Evolutionary conservation across 192 early-diverging fungal genomes (phyloP), one percentile per base, ranked within the genome.

Genomic region (Dissophora ornata): DNA sequence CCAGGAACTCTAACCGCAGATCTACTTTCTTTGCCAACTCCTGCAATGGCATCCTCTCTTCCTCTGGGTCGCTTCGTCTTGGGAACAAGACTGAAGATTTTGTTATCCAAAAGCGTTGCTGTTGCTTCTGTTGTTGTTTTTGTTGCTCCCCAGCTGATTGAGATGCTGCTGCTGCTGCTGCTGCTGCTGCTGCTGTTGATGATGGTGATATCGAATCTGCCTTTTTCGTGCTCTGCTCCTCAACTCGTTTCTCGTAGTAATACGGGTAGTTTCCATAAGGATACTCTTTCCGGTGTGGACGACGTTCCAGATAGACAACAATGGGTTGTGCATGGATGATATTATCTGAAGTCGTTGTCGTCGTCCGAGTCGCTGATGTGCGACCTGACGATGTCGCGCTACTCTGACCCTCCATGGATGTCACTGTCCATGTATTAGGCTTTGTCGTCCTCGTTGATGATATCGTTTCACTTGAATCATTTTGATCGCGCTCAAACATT

Each of bases 1-100:
- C 71, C 29, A 95, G 46, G 5, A 89, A 42, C 21, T 69, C 57
- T 8, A 95, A 61, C 8, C 94, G 85, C 1, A 85, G 64, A 70
- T 95, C 94, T 24, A 62, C 61, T 1, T 22, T 47, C 11, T 69
- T 66, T 25, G 75, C 66, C 1, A 74, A 32, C 3, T 80, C 67
- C 1, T 59, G 44, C 18, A 65, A 22, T 19, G 65, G 51, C 28
- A 52, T 47, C 32, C 13, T 26, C 18, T 32, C 28, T 25, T 36
- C 29, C 28, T 19, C 6, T 13, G 50, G 6, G 41, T 47, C 12
- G 41, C 18, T 16, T 9, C n/a, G 10, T 50, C 38, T 8, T 16
- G 47, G 49, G 18, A 60, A 50, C 18, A 70, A 45, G 2, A 47
- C 30, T 12, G 63, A 48, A 3, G 41, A 34, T 13, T 15, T 34